phyloP scores from a whole-genome alignment of 2,329 filamentous ascomycete genomes.

The Ceratocystis diversiconidia region DNA sequence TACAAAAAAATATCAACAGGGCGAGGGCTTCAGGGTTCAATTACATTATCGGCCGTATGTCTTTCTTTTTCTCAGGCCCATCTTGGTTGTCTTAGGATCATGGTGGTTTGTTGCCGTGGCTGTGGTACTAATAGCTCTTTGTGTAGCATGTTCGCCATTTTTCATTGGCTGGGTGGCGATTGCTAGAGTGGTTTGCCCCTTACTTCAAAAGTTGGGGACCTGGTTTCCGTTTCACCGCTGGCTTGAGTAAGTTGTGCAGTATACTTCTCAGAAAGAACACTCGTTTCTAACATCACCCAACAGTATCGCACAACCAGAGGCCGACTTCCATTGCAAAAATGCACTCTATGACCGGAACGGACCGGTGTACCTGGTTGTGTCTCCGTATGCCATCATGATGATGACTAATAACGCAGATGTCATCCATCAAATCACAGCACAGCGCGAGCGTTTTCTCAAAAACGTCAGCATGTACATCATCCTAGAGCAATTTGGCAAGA shows the following conservation, averaged over 20 bases:
- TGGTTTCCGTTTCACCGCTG: conserved; percentile 14
- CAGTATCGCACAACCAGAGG: conserved; percentile 9
- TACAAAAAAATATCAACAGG: conserved; percentile 33
- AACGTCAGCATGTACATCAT: conserved; percentile 26
- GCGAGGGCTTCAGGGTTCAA: conserved; percentile 38
- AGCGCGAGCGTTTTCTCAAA: conserved; percentile 54
- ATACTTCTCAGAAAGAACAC: background rate
- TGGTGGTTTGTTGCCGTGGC: conserved; percentile 15
- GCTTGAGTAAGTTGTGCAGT: conserved; percentile 8
- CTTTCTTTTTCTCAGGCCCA: background rate
- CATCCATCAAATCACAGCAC: conserved; percentile 49
- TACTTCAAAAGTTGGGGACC: conserved; percentile 4
- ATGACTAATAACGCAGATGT: conserved; percentile 50
- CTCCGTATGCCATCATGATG: conserved; percentile 38
- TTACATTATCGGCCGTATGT: conserved; percentile 41
- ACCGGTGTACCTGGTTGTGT: conserved; percentile 51
- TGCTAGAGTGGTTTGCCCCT: background rate
- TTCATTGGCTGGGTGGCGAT: conserved; percentile 43
- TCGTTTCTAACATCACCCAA: background rate
- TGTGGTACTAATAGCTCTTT: background rate
- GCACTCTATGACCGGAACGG: conserved; percentile 44
- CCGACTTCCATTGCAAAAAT: conserved; percentile 27
- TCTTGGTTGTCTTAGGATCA: background rate
- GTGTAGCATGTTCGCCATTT: conserved; percentile 35
- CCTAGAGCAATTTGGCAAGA: conserved; percentile 46